phyloP scores from a whole-genome alignment of 1,284 basidiomycete species.

The Ustilago nuda region DNA sequence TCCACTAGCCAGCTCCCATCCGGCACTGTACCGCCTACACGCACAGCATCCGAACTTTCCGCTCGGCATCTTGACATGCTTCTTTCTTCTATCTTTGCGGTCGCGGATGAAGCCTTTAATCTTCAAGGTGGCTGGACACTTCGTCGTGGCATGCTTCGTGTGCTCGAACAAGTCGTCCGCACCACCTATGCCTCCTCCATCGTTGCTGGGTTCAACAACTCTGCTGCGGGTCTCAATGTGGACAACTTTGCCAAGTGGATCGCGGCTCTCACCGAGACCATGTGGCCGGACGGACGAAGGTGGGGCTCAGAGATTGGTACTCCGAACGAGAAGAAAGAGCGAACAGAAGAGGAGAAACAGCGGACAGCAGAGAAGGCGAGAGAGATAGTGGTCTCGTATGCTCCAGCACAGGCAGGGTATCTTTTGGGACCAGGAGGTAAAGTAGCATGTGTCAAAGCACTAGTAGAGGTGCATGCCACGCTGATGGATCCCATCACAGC shows the following conservation, averaged over 20 bases:
- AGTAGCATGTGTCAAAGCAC: slow-evolving; percentile 60
- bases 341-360: slow-evolving; percentile 50
- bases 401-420: slow-evolving; percentile 65
- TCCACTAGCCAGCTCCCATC: background rate
- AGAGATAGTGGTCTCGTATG: slow-evolving; percentile 62
- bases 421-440: slow-evolving; percentile 64
- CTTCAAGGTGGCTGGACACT: slow-evolving; percentile 68
- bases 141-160: slow-evolving; percentile 67
- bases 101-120: slow-evolving; percentile 68
- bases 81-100: slow-evolving; percentile 67
- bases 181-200: slow-evolving; percentile 65
- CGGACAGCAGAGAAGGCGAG: slow-evolving; percentile 54
- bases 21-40: background rate
- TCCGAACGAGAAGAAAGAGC: slow-evolving; percentile 19
- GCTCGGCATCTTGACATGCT: slow-evolving; percentile 64
- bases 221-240: slow-evolving; percentile 55
- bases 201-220: slow-evolving; percentile 59
- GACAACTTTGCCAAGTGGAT: slow-evolving; percentile 61
- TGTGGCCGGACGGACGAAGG: slow-evolving; percentile 62
- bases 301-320: slow-evolving; percentile 37
- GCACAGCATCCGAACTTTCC: slow-evolving; percentile 30
- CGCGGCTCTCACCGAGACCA: slow-evolving; percentile 44
- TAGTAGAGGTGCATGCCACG: slow-evolving; percentile 59
- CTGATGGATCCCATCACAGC: slow-evolving; percentile 56
- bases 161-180: slow-evolving; percentile 67